These are phyloP conservation scores for Talaromyces albobiverticillius DNA, from an alignment of 2,329 filamentous ascomycete genomes.

Conservation along the genomic window DNA sequence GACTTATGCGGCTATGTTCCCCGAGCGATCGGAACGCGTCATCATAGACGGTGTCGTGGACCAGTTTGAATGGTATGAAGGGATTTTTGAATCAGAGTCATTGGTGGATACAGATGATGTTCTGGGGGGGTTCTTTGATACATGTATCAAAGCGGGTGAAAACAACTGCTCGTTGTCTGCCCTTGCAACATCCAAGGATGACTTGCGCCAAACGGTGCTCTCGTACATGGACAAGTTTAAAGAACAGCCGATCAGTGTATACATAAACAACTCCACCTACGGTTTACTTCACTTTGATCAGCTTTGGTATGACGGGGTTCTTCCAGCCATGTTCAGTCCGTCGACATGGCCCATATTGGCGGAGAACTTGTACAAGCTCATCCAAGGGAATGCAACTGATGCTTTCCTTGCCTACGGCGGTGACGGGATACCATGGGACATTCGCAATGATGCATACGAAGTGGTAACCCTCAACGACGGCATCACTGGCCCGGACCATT, in stretches of 20 bases:
- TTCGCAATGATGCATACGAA: neutral
- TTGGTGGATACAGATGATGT: slow-evolving; percentile 19
- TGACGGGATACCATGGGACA: neutral
- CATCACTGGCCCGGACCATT: neutral
- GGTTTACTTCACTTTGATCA: slow-evolving; percentile 18
- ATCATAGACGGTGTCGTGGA: slow-evolving; percentile 24
- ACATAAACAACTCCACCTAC: slow-evolving; percentile 20
- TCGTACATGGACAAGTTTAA: neutral
- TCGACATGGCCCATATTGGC: neutral
- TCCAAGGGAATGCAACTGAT: neutral
- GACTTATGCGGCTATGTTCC: slow-evolving; percentile 40
- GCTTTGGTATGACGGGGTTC: slow-evolving; percentile 23
- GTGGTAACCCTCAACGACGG: neutral
- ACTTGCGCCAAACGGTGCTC: neutral
- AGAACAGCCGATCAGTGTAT: slow-evolving; percentile 19
- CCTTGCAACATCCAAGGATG: neutral
- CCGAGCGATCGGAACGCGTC: slow-evolving; percentile 24
- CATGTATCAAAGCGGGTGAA: neutral
- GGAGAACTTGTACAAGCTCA: neutral
- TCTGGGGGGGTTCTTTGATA: slow-evolving; percentile 11
- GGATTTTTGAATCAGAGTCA: slow-evolving; percentile 16
- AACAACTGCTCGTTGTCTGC: neutral
- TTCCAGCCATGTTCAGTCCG: neutral
- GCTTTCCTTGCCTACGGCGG: neutral
- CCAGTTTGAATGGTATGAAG: slow-evolving; percentile 26